A percentile compares a stretch with the other conserved stretches of the same genome.
phyloP scores from a whole-genome alignment of 148 eudicot species.

The Vaccinium corymbosum region DNA sequence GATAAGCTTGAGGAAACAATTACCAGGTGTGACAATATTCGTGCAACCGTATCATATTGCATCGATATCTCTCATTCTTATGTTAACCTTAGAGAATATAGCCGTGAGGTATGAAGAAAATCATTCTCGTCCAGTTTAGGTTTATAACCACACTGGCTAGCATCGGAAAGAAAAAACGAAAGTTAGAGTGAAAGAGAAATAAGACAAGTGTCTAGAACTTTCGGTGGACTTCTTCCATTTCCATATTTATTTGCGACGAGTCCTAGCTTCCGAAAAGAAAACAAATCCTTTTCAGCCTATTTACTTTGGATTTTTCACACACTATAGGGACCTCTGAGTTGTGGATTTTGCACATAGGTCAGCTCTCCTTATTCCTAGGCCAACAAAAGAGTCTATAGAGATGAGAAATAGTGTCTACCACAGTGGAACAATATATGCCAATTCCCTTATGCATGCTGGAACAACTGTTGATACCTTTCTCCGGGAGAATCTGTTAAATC shows the following conservation, averaged over 20 bases:
- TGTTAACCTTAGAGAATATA: conserved; percentile 66
- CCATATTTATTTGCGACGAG: neutral
- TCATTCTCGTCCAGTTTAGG: neutral
- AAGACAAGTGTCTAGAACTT: neutral
- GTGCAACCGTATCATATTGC: conserved; percentile 29
- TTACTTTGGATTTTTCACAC: neutral
- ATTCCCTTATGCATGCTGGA: conserved; percentile 99
- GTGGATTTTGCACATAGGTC: conserved; percentile 44
- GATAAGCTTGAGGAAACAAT: conserved; percentile 93
- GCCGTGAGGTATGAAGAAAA: conserved; percentile 50
- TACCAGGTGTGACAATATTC: conserved; percentile 69
- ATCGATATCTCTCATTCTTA: conserved; percentile 68
- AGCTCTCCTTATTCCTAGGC: conserved; percentile 92
- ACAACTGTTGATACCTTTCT: conserved; percentile 97
- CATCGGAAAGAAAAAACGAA: neutral
- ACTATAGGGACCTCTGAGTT: neutral
- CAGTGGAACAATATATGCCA: conserved; percentile 93
- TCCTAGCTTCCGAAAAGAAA: neutral
- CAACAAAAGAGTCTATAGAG: conserved; percentile 93
- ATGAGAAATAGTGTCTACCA: conserved; percentile 99
- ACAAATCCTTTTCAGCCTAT: neutral
- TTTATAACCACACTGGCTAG: neutral
- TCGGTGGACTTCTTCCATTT: neutral
- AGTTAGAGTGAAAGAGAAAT: neutral
- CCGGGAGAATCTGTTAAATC: conserved; percentile 79